Evolutionary conservation across 75 land plant genomes (phyloP).

Genomic region (Cunninghamia lanceolata): DNA sequence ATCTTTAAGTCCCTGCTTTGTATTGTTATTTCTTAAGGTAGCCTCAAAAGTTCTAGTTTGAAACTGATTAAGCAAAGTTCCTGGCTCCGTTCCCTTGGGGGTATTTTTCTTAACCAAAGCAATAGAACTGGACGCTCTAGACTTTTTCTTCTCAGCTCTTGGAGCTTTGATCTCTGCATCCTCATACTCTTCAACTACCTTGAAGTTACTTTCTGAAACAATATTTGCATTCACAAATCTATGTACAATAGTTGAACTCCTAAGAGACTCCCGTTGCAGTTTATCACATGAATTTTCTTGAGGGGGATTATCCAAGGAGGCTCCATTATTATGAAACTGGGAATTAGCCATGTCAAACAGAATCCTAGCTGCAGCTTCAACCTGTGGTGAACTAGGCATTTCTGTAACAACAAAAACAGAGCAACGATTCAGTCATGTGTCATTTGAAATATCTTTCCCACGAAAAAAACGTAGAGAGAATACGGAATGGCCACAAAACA

Average conservation of each 20-base stretch:
- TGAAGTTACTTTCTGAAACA: not conserved
- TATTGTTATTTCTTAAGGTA: not conserved
- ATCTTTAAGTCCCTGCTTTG: not conserved
- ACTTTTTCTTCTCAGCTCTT: slow-evolving; percentile 3
- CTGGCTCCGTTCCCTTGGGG: not conserved
- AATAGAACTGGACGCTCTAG: not conserved
- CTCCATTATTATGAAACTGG: not conserved
- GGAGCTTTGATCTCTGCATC: slow-evolving; percentile 6
- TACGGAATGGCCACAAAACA: not conserved
- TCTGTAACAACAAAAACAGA: slow-evolving; percentile 5
- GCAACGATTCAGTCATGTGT: not conserved
- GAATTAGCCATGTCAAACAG: slow-evolving; percentile 7
- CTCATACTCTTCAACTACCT: not conserved
- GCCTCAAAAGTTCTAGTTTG: not conserved
- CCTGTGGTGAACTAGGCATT: slow-evolving; percentile 4
- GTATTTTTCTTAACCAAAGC: not conserved
- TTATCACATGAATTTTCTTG: slow-evolving; percentile 1
- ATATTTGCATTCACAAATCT: not conserved
- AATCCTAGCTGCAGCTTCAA: slow-evolving; percentile 9
- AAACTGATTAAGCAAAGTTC: not conserved
- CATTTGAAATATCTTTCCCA: not conserved
- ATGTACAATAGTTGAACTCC: not conserved
- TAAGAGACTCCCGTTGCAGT: not conserved
- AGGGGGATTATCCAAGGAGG: not conserved
- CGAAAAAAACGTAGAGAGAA: not conserved